Evolutionary conservation across 352 stramenopile species (phyloP).

Genomic region (Phytophthora foliorum): DNA sequence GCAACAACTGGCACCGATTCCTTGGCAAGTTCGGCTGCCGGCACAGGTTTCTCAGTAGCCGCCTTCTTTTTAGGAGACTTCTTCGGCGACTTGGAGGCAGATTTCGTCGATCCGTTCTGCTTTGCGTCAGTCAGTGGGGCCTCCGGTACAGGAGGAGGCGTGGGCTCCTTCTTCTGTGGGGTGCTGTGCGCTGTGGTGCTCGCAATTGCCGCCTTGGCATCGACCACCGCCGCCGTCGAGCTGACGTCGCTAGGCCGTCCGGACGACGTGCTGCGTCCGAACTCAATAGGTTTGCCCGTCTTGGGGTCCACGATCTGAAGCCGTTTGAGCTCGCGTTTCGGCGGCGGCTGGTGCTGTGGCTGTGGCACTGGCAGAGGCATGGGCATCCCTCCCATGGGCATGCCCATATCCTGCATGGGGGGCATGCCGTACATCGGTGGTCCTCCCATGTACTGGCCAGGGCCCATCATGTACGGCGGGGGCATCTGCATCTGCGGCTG

Average conservation of each 20-base stretch:
- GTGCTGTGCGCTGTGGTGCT: slow-evolving; percentile 42
- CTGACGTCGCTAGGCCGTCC: slow-evolving; percentile 21
- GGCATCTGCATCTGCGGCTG: slow-evolving; percentile 55
- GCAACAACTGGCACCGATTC: slow-evolving; percentile 11
- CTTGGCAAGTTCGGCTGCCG: slow-evolving; percentile 4
- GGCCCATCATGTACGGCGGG: slow-evolving; percentile 59
- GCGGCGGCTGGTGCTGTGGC: slow-evolving; percentile 45
- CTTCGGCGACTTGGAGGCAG: slow-evolving; percentile 28
- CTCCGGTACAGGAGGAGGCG: slow-evolving; percentile 7
- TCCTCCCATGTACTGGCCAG: slow-evolving; percentile 48
- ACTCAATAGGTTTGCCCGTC: slow-evolving; percentile 53
- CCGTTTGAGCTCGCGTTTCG: slow-evolving; percentile 59
- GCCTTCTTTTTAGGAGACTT: slow-evolving; percentile 32
- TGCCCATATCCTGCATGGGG: slow-evolving; percentile 55
- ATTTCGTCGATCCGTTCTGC: slow-evolving; percentile 33
- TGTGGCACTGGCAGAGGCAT: slow-evolving; percentile 47
- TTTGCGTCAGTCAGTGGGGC: slow-evolving; percentile 24
- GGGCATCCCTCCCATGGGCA: slow-evolving; percentile 50
- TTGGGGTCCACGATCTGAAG: slow-evolving; percentile 67
- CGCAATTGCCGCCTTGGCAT: slow-evolving; percentile 25
- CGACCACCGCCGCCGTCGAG: slow-evolving; percentile 24
- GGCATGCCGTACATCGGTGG: slow-evolving; percentile 56
- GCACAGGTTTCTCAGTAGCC: slow-evolving; percentile 16
- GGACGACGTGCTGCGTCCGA: slow-evolving; percentile 28
- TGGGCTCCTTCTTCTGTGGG: slow-evolving; percentile 43